phyloP scores from a whole-genome alignment of 2,329 filamentous ascomycete species.

The Aureobasidium sp. region DNA sequence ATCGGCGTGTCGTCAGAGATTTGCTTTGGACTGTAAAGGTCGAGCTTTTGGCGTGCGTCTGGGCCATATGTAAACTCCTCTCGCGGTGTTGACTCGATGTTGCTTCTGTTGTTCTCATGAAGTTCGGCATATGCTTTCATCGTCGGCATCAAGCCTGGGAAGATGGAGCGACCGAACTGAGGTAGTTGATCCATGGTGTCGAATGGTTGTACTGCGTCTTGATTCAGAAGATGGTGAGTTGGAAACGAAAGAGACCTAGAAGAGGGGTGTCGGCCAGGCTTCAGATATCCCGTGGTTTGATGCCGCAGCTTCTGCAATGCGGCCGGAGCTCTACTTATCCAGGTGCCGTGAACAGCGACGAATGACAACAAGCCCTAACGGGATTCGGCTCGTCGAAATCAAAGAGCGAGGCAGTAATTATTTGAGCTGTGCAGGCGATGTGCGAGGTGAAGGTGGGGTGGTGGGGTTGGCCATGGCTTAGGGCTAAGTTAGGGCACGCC shows the following conservation, averaged over 20 bases:
- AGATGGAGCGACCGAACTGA: slow-evolving; percentile 22
- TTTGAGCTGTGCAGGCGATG: neutral
- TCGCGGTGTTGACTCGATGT: slow-evolving; percentile 21
- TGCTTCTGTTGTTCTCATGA: slow-evolving; percentile 21
- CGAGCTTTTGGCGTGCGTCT: slow-evolving; percentile 33
- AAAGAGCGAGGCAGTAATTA: neutral
- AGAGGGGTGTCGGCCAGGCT: neutral
- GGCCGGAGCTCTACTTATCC: slow-evolving; percentile 1
- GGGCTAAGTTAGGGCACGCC: slow-evolving; percentile 9
- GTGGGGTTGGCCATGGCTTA: neutral
- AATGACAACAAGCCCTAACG: neutral
- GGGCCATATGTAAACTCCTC: slow-evolving; percentile 32
- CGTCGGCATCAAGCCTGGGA: slow-evolving; percentile 22
- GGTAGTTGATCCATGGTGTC: slow-evolving; percentile 24
- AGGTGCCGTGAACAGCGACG: neutral
- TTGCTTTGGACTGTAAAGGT: slow-evolving; percentile 30
- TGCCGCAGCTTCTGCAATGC: neutral
- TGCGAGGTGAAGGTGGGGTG: neutral
- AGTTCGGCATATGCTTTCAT: slow-evolving; percentile 22
- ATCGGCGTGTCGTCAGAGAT: slow-evolving; percentile 21
- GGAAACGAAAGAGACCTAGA: neutral
- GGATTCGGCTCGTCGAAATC: neutral
- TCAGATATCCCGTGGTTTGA: neutral
- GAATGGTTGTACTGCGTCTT: no score
- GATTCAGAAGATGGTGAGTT: neutral